Percentiles rank a stretch among this genome's conserved stretches.
phyloP scores from a whole-genome alignment of 768 basidiomycete genomes.

The Psilocybe cubensis region DNA sequence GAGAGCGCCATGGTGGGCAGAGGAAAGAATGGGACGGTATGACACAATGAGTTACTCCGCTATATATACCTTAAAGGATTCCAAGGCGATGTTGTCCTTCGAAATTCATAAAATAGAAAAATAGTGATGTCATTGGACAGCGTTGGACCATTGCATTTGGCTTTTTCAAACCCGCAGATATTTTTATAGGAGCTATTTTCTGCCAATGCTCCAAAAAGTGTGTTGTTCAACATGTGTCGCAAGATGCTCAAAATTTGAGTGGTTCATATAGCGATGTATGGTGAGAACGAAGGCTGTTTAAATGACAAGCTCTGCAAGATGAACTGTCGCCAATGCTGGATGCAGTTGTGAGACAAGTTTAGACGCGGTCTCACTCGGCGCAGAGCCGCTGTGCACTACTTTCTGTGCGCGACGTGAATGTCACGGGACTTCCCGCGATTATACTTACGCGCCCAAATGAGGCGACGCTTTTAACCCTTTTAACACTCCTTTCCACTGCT shows the following conservation, averaged over 20 bases:
- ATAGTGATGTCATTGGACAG: conserved; percentile 4
- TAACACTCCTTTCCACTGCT: too few species aligned
- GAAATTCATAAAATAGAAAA: not conserved
- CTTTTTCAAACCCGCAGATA: too few species aligned
- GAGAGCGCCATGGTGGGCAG: conserved; percentile 57
- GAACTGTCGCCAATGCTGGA: too few species aligned
- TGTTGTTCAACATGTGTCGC: too few species aligned
- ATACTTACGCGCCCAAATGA: too few species aligned
- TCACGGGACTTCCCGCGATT: not conserved
- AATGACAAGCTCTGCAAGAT: not conserved
- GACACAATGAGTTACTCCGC: not conserved
- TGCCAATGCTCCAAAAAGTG: not conserved
- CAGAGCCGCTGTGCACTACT: not conserved
- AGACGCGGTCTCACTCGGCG: not conserved
- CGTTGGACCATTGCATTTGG: not conserved
- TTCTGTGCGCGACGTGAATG: not conserved
- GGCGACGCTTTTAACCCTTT: too few species aligned
- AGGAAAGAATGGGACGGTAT: conserved; percentile 2
- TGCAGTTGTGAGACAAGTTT: not conserved
- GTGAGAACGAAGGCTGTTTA: too few species aligned
- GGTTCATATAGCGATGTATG: too few species aligned
- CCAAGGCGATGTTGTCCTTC: not conserved
- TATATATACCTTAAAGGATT: not conserved
- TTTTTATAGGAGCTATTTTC: not conserved
- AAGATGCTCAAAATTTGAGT: too few species aligned